Conservation (phyloP, 768 basidiomycete species). For the Leccinum disarticulatum region DNA sequence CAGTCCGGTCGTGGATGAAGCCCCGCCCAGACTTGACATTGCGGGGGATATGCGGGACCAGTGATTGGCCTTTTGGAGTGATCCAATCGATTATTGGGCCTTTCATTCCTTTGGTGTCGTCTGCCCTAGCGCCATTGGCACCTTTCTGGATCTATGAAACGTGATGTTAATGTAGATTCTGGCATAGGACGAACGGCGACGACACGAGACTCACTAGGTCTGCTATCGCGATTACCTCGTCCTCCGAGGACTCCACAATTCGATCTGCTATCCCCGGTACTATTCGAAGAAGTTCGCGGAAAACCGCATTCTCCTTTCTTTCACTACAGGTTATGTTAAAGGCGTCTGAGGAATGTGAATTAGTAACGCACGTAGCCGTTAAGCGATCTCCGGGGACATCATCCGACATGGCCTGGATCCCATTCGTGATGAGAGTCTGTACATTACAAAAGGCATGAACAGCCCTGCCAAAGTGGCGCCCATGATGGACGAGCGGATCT, state of each 20-base stretch:
- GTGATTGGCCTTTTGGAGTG: not conserved
- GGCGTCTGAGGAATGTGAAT: not conserved
- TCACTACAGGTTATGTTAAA: not conserved
- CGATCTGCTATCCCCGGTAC: not conserved
- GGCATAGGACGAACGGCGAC: not conserved
- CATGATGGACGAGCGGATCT: not conserved
- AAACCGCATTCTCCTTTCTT: not conserved
- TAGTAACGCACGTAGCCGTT: not conserved
- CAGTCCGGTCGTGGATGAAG: not conserved
- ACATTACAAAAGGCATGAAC: too few species aligned
- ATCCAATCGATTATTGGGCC: not conserved
- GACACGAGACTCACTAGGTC: not conserved
- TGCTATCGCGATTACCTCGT: not conserved
- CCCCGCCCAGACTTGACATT: not conserved
- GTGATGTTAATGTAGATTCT: not conserved
- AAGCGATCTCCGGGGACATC: not conserved
- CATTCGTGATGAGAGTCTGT: not conserved
- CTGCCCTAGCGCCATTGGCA: not conserved
- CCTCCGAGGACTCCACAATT: not conserved
- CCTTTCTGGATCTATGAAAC: too few species aligned
- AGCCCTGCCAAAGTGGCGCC: not conserved
- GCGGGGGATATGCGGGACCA: not conserved
- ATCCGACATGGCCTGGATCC: not conserved
- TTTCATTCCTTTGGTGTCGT: not conserved
- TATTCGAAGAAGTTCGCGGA: not conserved